phyloP scores from a whole-genome alignment of 192 early-diverging fungal genomes.

The Linnemannia zychae region DNA sequence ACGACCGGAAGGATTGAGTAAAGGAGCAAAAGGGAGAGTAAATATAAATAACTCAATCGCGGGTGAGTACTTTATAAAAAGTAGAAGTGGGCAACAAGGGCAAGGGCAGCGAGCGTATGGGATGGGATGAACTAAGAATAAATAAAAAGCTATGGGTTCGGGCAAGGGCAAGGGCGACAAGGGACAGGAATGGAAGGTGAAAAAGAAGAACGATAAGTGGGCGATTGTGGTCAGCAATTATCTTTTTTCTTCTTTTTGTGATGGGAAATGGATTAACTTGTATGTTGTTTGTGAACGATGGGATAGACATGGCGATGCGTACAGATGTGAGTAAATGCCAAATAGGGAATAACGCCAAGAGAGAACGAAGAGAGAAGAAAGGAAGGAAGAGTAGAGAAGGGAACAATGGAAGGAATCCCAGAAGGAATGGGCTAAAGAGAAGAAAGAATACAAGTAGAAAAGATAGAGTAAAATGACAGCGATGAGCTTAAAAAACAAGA shows the following conservation, averaged over 20 bases:
- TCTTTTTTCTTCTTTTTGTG: neutral
- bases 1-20: neutral
- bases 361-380: neutral
- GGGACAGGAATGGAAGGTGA: neutral
- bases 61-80: neutral
- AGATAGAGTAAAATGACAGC: neutral
- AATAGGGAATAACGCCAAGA: conserved; percentile 9
- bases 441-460: conserved; percentile 9
- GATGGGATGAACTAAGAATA: neutral
- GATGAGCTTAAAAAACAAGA: neutral
- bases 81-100: conserved; percentile 2
- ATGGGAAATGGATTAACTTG: conserved; percentile 9
- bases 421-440: neutral
- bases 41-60: too few species aligned
- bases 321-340: neutral
- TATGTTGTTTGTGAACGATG: neutral
- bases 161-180: neutral
- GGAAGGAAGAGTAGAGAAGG: neutral
- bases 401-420: neutral
- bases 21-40: neutral
- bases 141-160: conserved; percentile 4
- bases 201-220: neutral
- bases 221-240: conserved; percentile 2
- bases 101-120: neutral
- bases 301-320: neutral